Evolutionary conservation across 2,329 filamentous ascomycete genomes (phyloP), one percentile per base, ranked within the genome.

Genomic region (Cercospora zeae-maydis): DNA sequence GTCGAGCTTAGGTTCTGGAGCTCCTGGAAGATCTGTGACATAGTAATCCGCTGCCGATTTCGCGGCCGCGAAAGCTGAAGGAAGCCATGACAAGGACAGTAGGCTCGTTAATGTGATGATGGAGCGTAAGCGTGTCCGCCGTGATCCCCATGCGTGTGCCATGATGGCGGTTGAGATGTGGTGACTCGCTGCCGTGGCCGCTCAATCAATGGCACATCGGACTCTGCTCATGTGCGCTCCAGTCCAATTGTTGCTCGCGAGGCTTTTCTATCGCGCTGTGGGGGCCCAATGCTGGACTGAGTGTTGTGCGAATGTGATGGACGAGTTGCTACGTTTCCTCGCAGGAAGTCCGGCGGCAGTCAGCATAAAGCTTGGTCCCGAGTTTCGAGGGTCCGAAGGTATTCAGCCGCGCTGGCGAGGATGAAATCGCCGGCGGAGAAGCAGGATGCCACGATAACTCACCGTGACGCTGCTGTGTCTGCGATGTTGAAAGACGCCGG

Each of bases 41-140:
- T 89, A 98, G 78, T 97, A 99, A 76, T 99, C 93, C 33, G 88
- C 91, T 52, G 91, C 88, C 1, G 84, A 83, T 74, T 86, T 86
- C 34, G 80, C 78, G 70, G 78, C 83, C 7, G 65, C 68, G 19
- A 63, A 59, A 21, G 55, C 51, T 42, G 62, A 36, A 14, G 67
- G 63, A 9, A 68, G 63, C 62, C 64, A 67, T 66, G 63, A 58
- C 36, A 65, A 63, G n/a, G 63, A 65, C 24, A 65, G 57, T 21
- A 67, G 24, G 13, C 59, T 59, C 13, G 65, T 62, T 24, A 64
- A 39, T 33, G 63, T 42, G 19, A 69, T n/a, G 19, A 67, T 34
- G 11, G 63, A 61, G 13, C 36, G 54, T 65, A 67, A 67, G 59
- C 39, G 54, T 56, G 57, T 37, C 51, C 60, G 58, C 57, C 58